Conservation (phyloP, 352 stramenopile species). For the Pythium rishiriense region DNA sequence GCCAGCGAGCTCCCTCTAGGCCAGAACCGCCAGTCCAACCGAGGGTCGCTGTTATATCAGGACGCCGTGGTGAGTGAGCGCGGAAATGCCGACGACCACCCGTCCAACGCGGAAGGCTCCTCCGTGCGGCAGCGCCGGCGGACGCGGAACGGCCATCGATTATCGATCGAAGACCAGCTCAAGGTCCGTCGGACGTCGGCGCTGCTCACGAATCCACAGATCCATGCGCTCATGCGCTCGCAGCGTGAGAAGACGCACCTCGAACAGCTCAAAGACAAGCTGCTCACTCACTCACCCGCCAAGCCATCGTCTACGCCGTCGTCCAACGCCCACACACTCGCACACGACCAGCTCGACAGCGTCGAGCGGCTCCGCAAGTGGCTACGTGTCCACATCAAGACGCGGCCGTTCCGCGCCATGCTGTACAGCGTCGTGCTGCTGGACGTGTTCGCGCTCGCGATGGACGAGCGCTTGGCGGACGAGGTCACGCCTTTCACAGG, state of each 20-base stretch:
- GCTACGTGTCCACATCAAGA: conserved; percentile 44
- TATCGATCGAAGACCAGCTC: conserved; percentile 45
- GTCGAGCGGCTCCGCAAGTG: conserved; percentile 16
- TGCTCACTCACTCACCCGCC: conserved; percentile 21
- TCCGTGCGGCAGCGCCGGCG: neutral
- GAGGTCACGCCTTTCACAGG: conserved; percentile 4
- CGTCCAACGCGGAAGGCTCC: neutral
- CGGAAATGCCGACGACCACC: conserved; percentile 5
- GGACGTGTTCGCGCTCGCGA: conserved; percentile 56
- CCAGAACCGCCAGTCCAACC: neutral
- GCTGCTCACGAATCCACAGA: conserved; percentile 45
- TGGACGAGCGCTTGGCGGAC: conserved; percentile 48
- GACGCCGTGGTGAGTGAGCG: conserved; percentile 14
- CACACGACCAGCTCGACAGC: neutral
- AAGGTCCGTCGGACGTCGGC: conserved; percentile 52
- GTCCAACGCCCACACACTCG: neutral
- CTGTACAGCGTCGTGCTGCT: conserved; percentile 48
- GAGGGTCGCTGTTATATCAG: conserved; percentile 15
- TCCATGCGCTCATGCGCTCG: conserved; percentile 39
- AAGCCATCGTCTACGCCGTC: neutral
- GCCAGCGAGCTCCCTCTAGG: neutral
- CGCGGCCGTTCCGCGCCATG: conserved; percentile 39
- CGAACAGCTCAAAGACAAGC: conserved; percentile 45
- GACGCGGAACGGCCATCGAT: conserved; percentile 1
- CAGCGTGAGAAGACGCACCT: conserved; percentile 45